Base-by-base conservation (phyloP, 768 basidiomycete genomes). In the Lactifluus pinguis region DNA sequence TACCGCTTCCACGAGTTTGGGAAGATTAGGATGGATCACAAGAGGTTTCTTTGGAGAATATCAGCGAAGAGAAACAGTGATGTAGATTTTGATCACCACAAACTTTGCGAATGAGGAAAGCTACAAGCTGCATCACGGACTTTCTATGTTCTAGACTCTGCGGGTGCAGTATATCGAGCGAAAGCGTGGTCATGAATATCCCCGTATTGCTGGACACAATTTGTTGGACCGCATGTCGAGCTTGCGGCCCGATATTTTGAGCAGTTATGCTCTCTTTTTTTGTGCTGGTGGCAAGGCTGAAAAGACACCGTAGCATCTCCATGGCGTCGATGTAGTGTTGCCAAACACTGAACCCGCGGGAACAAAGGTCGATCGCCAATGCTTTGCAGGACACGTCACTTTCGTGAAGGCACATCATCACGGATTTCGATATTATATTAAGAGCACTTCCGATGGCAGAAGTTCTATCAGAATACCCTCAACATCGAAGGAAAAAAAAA, bases 171-270 rank as follows among this genome's bases (percentile, higher is more conserved):
- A 98, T 93, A 69, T 98, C 97, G 65, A 95, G 78, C 4, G 87
- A 85, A 44, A 99, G 72, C 0, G 95, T 97, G 0, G 92, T 89
- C 88, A 98, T 98, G 75, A 98, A 95, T 11, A 98, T 72, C 5
- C 85, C 83, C 6, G 95, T 92, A 65, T 94, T 87, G 50, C 80
- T 79, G 0, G 84, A 79, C 1, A 94, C 94, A 47, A 98, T 89
- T 45, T 89, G 86, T 10, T 98, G 73, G 2, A 95, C 85, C 0
- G 95, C 93, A 21, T 81, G 72, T 48, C 95, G 80, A 0, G 95
- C 93, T 67, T 92, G 89, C 1, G 84, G 78, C 7, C 83, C 83
- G 1, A 87, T 79, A 65, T 88, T 86, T 61, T 89, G 85, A 5
- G 81, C 65, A 4, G 78, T 80, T 34, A 87, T 84, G 0, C 78